These are phyloP conservation scores for Cladorrhinum sp. DNA, from an alignment of 2,329 filamentous ascomycete genomes.

Conservation along the genomic window DNA sequence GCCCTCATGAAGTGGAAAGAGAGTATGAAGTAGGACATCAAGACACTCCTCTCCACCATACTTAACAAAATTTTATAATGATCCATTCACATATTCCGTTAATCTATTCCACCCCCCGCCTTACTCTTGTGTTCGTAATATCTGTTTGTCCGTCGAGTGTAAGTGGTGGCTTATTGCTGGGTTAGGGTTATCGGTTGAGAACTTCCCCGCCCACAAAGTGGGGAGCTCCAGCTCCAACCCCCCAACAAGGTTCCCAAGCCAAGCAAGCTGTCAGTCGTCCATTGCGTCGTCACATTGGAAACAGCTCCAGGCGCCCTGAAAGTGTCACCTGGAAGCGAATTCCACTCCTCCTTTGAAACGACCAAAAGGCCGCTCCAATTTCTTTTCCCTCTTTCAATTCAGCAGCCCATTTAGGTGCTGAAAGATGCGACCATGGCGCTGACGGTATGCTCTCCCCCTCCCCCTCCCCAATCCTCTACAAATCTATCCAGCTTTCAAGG, in stretches of 20 bases:
- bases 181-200: background rate
- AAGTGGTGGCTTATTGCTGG: background rate
- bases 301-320: constrained; percentile 11
- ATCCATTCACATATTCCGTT: too few relatives aligned
- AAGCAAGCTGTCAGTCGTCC: background rate
- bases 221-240: constrained; percentile 21
- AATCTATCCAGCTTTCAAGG: constrained; percentile 1
- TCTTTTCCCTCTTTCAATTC: background rate
- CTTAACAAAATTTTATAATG: too few relatives aligned
- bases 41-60: too few relatives aligned
- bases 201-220: background rate
- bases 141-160: background rate
- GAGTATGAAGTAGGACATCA: background rate
- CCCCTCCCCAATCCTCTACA: background rate
- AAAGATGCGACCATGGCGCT: constrained; percentile 35
- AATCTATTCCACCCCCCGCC: too few relatives aligned
- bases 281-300: constrained; percentile 16
- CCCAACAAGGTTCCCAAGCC: constrained; percentile 5
- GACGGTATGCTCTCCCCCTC: constrained; percentile 26
- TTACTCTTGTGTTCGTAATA: background rate
- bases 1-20: constrained; percentile 16
- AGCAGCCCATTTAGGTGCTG: background rate
- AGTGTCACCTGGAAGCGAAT: background rate
- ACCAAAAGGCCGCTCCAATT: background rate
- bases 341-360: background rate